phyloP scores from a whole-genome alignment of 768 basidiomycete genomes.

The Boletus fagicola region DNA sequence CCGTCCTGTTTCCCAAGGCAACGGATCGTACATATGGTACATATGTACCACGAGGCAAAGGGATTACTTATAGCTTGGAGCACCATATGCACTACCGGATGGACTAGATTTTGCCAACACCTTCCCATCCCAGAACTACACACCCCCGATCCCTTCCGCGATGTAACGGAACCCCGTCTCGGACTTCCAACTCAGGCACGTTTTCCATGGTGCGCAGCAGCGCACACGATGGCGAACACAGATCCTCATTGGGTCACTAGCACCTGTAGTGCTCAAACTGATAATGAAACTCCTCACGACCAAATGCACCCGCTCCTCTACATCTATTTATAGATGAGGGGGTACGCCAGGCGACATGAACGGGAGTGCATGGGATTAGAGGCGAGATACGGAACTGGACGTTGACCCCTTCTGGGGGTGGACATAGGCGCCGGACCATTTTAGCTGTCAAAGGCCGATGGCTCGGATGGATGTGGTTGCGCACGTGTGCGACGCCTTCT shows the following conservation, averaged over 20 bases:
- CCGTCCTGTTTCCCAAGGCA: background rate
- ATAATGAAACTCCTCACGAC: background rate
- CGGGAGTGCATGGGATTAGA: background rate
- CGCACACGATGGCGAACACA: background rate
- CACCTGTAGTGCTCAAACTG: background rate
- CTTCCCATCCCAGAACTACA: background rate
- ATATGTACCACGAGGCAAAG: background rate
- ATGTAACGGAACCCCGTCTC: background rate
- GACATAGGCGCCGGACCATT: background rate
- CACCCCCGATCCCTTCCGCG: background rate
- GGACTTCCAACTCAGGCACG: background rate
- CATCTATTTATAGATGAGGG: constrained; percentile 2
- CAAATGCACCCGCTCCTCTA: background rate
- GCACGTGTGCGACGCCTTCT: background rate
- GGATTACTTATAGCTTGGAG: background rate
- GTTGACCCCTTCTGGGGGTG: background rate
- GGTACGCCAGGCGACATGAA: background rate
- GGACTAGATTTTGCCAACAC: background rate
- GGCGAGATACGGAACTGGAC: background rate
- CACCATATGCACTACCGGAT: background rate
- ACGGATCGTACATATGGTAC: background rate
- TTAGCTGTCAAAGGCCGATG: background rate
- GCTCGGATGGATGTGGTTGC: background rate
- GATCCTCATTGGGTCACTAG: background rate
- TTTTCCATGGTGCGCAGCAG: background rate